Conservation (phyloP, 176 grass and related monocot genomes). For the Leersia perrieri region DNA sequence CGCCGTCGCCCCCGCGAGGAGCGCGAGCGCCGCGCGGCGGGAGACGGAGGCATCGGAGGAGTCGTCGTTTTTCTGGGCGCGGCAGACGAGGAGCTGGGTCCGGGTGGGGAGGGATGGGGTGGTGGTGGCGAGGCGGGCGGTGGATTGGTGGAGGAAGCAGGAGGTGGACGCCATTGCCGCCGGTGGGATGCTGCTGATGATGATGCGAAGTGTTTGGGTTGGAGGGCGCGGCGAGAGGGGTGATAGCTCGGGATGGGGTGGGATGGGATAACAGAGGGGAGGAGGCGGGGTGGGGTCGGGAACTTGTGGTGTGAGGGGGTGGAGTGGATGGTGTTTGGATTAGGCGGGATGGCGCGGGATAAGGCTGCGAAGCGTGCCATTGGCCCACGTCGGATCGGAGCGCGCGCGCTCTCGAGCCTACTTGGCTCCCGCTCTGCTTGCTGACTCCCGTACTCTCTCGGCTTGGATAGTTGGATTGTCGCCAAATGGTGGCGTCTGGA, state of each 20-base stretch:
- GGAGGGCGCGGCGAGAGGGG: background rate
- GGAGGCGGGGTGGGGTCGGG: background rate
- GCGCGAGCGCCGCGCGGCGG: slow-evolving; percentile 59
- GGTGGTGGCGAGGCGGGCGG: slow-evolving; percentile 40
- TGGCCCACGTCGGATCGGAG: slow-evolving; percentile 71
- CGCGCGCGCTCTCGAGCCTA: background rate
- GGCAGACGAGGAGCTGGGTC: slow-evolving; percentile 59
- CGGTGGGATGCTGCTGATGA: background rate
- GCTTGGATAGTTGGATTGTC: too few relatives aligned
- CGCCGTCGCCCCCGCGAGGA: slow-evolving; percentile 62
- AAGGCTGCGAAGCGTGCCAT: slow-evolving; percentile 47
- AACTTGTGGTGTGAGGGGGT: slow-evolving; percentile 40
- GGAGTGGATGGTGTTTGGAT: slow-evolving; percentile 50
- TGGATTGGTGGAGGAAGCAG: slow-evolving; percentile 86
- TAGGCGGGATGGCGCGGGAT: slow-evolving; percentile 59
- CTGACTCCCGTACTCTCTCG: too few relatives aligned
- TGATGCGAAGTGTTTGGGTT: too few relatives aligned
- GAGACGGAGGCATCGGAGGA: slow-evolving; percentile 24
- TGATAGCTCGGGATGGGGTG: background rate
- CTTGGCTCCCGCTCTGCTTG: background rate
- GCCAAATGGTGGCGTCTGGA: too few relatives aligned
- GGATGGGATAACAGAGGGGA: slow-evolving; percentile 37
- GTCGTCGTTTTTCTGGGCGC: slow-evolving; percentile 58
- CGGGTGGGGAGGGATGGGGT: slow-evolving; percentile 7
- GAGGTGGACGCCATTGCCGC: slow-evolving; percentile 76